These are phyloP conservation scores for Penicillium sp. DNA, from an alignment of 2,329 filamentous ascomycete species.

Conservation along the genomic window DNA sequence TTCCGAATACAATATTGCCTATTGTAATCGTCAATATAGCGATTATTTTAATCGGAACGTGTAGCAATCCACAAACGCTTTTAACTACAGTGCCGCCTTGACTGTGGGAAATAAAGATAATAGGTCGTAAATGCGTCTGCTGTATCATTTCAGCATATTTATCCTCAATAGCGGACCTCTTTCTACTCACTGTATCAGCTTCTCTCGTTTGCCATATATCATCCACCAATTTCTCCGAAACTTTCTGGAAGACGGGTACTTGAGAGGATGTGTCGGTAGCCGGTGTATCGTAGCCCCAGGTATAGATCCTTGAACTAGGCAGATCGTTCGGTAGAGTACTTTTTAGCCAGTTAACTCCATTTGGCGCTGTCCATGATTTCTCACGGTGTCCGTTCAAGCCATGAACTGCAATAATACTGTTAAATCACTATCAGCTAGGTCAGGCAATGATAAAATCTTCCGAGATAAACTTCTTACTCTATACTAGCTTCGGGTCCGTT, in stretches of 20 bases:
- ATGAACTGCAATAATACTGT: conserved; percentile 27
- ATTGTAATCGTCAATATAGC: conserved; percentile 3
- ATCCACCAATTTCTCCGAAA: conserved; percentile 10
- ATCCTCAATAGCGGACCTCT: not conserved
- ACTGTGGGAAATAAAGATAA: conserved; percentile 37
- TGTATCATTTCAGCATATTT: not conserved
- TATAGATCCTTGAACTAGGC: conserved; percentile 16
- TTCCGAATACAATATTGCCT: conserved; percentile 22
- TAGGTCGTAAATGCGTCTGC: conserved; percentile 26
- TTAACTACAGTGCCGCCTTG: conserved; percentile 35
- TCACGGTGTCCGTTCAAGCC: conserved; percentile 28
- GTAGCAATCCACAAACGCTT: conserved; percentile 22
- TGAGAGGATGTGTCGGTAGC: not conserved
- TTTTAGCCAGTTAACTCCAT: conserved; percentile 24
- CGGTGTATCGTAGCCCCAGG: conserved; percentile 30
- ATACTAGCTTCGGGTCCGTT: not conserved
- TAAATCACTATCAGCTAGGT: not conserved
- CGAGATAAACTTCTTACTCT: conserved; percentile 16
- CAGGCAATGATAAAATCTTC: not conserved
- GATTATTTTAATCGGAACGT: not conserved
- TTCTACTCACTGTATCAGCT: conserved; percentile 2
- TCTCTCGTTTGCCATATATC: conserved; percentile 15
- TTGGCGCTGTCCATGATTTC: conserved; percentile 26
- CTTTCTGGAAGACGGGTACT: not conserved
- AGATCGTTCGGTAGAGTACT: conserved; percentile 19